Evolutionary conservation across 345 rosid species (phyloP), one percentile per base, ranked within the genome.

Genomic region (Raphanus sativus): DNA sequence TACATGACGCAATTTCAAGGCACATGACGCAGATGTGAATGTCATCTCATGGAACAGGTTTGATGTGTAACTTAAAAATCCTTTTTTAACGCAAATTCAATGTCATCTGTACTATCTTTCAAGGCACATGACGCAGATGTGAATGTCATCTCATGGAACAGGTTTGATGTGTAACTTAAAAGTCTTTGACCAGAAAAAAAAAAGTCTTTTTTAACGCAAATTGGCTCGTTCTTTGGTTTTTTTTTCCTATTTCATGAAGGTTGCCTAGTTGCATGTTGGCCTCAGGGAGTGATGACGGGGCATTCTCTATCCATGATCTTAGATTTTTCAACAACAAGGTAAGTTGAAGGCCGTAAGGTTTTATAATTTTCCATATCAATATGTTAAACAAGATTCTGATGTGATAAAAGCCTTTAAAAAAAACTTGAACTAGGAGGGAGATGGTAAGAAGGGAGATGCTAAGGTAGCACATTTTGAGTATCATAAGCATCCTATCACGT

Each of bases 41-140:
- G 98, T 95, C 62, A 87, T 95, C 70, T 91, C 98, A 64, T 95
- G 99, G 99, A 95, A 92, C 85, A 90, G 98, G 97, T 92, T 28
- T 36, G 28, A 9, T 69, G 45, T 64, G 9, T 56, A 5, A 30
- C 29, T 60, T 40, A 5, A 2, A 9, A 32, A 0, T 17, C 64
- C 77, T 34, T 50, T 75, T 78, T 67, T 67, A n/a, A n/a, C n/a
- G n/a, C n/a, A n/a, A n/a, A n/a, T n/a, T n/a, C n/a, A n/a, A n/a
- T n/a, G n/a, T n/a, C n/a, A n/a, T n/a, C n/a, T n/a, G n/a, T n/a
- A n/a, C n/a, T n/a, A n/a, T n/a, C n/a, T n/a, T n/a, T n/a, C n/a
- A n/a, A n/a, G n/a, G n/a, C n/a, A n/a, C n/a, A n/a, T n/a, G n/a
- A n/a, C n/a, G n/a, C n/a, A n/a, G n/a, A n/a, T n/a, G n/a, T n/a